Conservation (phyloP, 805 yeast species). For the Teunomyces barrocoloradensis region DNA sequence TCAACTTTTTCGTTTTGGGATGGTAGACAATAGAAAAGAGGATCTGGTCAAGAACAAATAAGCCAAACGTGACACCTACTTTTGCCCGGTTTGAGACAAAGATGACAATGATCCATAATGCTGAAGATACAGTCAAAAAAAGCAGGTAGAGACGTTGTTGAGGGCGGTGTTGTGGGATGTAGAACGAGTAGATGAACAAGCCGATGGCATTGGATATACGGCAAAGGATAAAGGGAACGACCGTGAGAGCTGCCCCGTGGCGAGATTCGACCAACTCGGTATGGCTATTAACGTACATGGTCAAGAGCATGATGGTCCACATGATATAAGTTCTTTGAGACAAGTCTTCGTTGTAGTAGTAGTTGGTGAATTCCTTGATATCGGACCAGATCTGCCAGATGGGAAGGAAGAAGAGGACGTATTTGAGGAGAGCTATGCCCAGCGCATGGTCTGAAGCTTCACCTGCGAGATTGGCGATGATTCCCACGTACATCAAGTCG, state of each 20-base stretch:
- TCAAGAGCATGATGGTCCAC: slow-evolving; percentile 51
- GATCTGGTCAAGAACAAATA: slow-evolving; percentile 41
- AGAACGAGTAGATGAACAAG: slow-evolving; percentile 41
- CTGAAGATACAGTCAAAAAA: slow-evolving; percentile 30
- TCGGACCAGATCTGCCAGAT: slow-evolving; percentile 69
- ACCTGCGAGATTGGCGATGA: slow-evolving; percentile 57
- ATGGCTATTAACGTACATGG: slow-evolving; percentile 52
- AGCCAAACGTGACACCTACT: slow-evolving; percentile 42
- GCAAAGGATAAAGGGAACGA: slow-evolving; percentile 49
- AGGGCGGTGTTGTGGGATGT: slow-evolving; percentile 47
- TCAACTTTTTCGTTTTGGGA: slow-evolving; percentile 44
- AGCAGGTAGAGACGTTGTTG: slow-evolving; percentile 46
- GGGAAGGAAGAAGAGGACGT: slow-evolving; percentile 51
- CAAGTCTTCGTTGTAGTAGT: slow-evolving; percentile 59
- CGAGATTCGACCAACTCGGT: slow-evolving; percentile 32
- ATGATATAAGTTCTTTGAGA: slow-evolving; percentile 50
- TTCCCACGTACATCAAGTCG: slow-evolving; percentile 64
- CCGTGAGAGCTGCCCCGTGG: slow-evolving; percentile 40
- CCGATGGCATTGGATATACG: slow-evolving; percentile 37
- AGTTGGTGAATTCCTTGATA: slow-evolving; percentile 60
- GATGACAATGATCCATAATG: slow-evolving; percentile 53
- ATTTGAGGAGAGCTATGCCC: slow-evolving; percentile 46
- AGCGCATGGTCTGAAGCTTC: slow-evolving; percentile 49
- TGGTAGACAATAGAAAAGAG: slow-evolving; percentile 40
- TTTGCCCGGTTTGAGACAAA: slow-evolving; percentile 46